Evolutionary conservation across 352 stramenopile species (phyloP).

Genomic region (Phytophthora pseudosyringae): DNA sequence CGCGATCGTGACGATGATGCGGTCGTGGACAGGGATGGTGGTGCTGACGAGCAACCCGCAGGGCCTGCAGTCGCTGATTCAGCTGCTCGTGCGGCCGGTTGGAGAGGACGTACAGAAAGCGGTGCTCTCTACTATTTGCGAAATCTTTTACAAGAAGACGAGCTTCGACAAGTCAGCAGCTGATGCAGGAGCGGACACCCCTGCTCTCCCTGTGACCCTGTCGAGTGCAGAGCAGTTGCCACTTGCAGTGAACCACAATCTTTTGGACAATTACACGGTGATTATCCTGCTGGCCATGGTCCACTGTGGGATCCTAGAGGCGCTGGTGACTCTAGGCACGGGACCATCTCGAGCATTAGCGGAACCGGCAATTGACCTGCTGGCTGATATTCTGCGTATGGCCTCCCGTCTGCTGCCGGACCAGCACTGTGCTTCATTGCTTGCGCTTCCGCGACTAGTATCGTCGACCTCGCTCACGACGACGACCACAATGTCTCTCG

Average conservation of each 20-base stretch:
- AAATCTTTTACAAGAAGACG: slow-evolving; percentile 91
- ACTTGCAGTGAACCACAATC: slow-evolving; percentile 71
- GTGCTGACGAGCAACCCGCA: slow-evolving; percentile 89
- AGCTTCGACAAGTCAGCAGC: slow-evolving; percentile 74
- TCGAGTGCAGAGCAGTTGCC: slow-evolving; percentile 73
- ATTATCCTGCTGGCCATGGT: slow-evolving; percentile 88
- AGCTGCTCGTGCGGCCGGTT: slow-evolving; percentile 87
- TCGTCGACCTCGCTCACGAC: slow-evolving; percentile 81
- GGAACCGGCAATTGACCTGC: slow-evolving; percentile 84
- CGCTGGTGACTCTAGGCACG: slow-evolving; percentile 83
- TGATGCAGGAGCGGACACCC: slow-evolving; percentile 45
- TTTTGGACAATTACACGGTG: slow-evolving; percentile 90
- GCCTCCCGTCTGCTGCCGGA: slow-evolving; percentile 83
- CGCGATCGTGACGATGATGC: slow-evolving; percentile 91
- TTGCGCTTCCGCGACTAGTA: slow-evolving; percentile 81
- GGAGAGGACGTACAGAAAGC: slow-evolving; percentile 90
- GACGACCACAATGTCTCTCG: slow-evolving; percentile 71
- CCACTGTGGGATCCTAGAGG: slow-evolving; percentile 85
- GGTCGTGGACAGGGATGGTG: slow-evolving; percentile 90
- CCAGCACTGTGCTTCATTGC: slow-evolving; percentile 80
- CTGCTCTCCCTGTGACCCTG: slow-evolving; percentile 72
- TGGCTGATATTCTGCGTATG: slow-evolving; percentile 87
- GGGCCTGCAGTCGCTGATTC: slow-evolving; percentile 85
- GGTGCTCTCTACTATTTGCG: slow-evolving; percentile 87
- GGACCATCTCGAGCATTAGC: slow-evolving; percentile 74